These are phyloP conservation scores for Exophiala xenobiotica DNA, from an alignment of 2,329 filamentous ascomycete genomes.

Conservation along the genomic window DNA sequence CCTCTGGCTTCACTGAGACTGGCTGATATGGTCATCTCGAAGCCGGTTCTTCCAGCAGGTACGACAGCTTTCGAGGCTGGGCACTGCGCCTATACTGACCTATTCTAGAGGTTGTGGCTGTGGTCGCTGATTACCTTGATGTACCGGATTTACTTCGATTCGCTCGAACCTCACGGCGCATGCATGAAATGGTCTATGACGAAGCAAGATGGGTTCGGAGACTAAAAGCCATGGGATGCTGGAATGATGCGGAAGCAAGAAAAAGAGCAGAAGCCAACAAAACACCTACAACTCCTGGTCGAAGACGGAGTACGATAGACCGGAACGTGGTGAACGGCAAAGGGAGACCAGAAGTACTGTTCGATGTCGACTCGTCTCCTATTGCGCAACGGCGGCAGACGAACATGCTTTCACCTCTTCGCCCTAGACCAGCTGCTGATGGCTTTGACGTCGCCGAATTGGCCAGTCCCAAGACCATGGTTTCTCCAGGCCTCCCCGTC, in stretches of 20 bases:
- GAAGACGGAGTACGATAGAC: slow-evolving; percentile 25
- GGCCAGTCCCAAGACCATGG: slow-evolving; percentile 38
- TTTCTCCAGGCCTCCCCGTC: slow-evolving; percentile 37
- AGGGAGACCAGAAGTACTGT: slow-evolving; percentile 28
- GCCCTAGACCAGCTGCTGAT: slow-evolving; percentile 51
- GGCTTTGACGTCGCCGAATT: slow-evolving; percentile 79
- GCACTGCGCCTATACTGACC: slow-evolving; percentile 30
- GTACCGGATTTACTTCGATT: slow-evolving; percentile 81
- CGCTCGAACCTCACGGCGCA: slow-evolving; percentile 76
- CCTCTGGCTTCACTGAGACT: slow-evolving; percentile 75
- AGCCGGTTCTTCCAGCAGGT: slow-evolving; percentile 81
- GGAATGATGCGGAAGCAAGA: slow-evolving; percentile 86
- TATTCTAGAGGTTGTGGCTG: slow-evolving; percentile 73
- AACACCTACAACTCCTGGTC: slow-evolving; percentile 12
- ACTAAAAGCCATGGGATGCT: slow-evolving; percentile 81
- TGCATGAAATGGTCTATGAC: slow-evolving; percentile 98
- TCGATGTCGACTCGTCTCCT: slow-evolving; percentile 22
- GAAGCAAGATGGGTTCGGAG: slow-evolving; percentile 91
- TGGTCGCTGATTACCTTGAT: slow-evolving; percentile 85
- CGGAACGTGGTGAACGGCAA: slow-evolving; percentile 29
- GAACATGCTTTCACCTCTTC: slow-evolving; percentile 16
- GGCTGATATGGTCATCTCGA: slow-evolving; percentile 75
- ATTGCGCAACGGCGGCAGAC: slow-evolving; percentile 12
- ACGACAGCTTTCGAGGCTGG: slow-evolving; percentile 28
- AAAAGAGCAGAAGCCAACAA: slow-evolving; percentile 38